Conservation (phyloP, 2,329 filamentous ascomycete species). For the Alternaria metachromatica region DNA sequence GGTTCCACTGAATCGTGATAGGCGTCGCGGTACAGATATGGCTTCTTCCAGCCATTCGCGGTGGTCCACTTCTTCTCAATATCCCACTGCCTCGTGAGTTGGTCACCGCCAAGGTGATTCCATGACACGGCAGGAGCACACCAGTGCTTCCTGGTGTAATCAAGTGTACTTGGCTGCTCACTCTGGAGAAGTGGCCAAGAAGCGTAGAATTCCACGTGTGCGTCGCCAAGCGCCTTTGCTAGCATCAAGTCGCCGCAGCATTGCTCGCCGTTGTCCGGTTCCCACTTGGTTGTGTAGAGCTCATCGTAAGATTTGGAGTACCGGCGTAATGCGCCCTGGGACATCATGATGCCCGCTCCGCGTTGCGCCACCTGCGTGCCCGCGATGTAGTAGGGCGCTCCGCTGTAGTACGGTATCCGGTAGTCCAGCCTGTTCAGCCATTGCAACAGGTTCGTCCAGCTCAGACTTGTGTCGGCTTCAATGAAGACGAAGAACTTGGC, state of each 20-base stretch:
- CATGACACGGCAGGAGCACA: constrained; percentile 52
- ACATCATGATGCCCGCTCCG: constrained; percentile 53
- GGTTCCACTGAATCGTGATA: constrained; percentile 42
- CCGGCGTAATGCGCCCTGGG: constrained; percentile 48
- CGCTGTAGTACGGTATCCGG: constrained; percentile 52
- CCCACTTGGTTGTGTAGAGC: constrained; percentile 42
- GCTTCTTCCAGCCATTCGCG: constrained; percentile 39
- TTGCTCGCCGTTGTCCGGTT: constrained; percentile 35
- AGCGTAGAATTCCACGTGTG: constrained; percentile 45
- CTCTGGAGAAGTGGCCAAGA: constrained; percentile 54
- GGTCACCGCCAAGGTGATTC: constrained; percentile 36
- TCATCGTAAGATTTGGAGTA: constrained; percentile 42
- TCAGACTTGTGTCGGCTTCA: constrained; percentile 44
- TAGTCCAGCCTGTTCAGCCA: constrained; percentile 50
- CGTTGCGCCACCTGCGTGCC: constrained; percentile 51
- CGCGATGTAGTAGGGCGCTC: constrained; percentile 47
- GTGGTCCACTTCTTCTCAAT: constrained; percentile 43
- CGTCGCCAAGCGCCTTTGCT: constrained; percentile 42
- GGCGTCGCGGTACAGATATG: constrained; percentile 44
- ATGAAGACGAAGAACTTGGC: constrained; percentile 45
- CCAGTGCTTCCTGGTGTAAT: constrained; percentile 51
- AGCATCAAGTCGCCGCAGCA: constrained; percentile 51
- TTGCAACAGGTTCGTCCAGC: constrained; percentile 48
- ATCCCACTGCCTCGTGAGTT: constrained; percentile 40
- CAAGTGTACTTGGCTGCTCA: constrained; percentile 49